Conservation (phyloP, 2,329 filamentous ascomycete genomes). For the Colletotrichum tropicale region DNA sequence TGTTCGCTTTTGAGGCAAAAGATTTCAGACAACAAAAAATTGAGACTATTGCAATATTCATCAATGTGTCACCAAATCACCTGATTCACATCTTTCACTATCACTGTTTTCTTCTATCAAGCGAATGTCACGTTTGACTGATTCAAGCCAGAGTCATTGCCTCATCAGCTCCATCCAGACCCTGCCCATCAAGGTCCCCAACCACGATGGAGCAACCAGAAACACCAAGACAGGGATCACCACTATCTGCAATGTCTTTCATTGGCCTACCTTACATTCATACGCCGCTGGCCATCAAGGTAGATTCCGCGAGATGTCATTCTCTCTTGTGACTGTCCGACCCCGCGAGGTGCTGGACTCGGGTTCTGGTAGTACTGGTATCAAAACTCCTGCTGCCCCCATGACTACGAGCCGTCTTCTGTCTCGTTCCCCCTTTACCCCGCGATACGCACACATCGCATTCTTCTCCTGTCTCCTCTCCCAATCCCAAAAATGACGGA, state of each 20-base stretch:
- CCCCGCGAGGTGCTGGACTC: not conserved
- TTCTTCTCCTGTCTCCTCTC: not conserved
- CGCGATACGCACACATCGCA: not conserved
- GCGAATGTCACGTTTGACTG: not conserved
- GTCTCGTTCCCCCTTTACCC: not conserved
- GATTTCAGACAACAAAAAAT: not conserved
- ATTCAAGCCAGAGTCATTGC: not conserved
- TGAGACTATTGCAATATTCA: not conserved
- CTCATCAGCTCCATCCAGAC: not conserved
- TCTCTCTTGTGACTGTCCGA: not conserved
- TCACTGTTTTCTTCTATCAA: not conserved
- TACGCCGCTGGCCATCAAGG: conserved; percentile 13
- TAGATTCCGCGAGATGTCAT: not conserved
- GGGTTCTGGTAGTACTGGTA: not conserved
- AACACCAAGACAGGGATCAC: conserved; percentile 15
- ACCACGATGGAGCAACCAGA: not conserved
- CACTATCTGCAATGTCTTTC: not conserved
- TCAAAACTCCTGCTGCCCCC: not conserved
- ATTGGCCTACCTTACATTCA: not conserved
- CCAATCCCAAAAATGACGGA: conserved; percentile 1
- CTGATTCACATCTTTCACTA: not conserved
- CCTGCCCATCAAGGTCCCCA: conserved; percentile 17
- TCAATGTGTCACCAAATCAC: not conserved
- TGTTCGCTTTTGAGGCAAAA: not conserved
- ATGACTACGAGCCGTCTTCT: not conserved